Conservation (phyloP, 225 moss, liverwort and hornwort species). For the Pseudoscleropodium purum region DNA sequence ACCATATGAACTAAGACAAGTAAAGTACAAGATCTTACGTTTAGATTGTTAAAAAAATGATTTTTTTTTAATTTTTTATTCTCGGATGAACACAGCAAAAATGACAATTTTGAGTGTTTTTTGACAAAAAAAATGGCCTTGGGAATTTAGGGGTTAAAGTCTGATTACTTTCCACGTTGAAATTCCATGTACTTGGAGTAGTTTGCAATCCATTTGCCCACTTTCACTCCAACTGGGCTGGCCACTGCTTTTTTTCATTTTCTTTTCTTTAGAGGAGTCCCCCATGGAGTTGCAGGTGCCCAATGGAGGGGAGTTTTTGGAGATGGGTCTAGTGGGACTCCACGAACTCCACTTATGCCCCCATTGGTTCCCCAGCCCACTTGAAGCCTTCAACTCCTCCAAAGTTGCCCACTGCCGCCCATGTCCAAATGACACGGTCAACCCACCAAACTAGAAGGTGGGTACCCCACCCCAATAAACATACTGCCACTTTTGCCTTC, state of each 20-base stretch:
- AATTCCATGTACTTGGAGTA: background rate
- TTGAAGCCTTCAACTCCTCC: background rate
- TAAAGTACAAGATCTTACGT: no score
- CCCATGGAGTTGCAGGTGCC: background rate
- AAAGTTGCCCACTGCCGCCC: background rate
- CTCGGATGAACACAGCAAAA: no score
- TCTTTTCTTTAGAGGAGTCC: background rate
- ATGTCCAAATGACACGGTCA: background rate
- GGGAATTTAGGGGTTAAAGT: no score
- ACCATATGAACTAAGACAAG: no score
- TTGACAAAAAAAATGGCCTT: no score
- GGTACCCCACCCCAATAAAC: no score
- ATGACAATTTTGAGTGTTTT: no score
- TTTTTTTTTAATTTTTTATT: no score
- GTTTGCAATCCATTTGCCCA: background rate
- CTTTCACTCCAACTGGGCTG: background rate
- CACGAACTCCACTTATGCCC: background rate
- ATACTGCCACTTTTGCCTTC: no score
- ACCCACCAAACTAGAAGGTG: background rate
- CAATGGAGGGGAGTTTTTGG: background rate
- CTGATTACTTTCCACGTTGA: no score
- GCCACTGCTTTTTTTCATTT: background rate
- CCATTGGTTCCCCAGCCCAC: background rate
- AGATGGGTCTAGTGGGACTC: background rate
- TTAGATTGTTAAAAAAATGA: no score